Evolutionary conservation across 2,329 filamentous ascomycete species (phyloP).

Genomic region (Periconia macrospinosa): DNA sequence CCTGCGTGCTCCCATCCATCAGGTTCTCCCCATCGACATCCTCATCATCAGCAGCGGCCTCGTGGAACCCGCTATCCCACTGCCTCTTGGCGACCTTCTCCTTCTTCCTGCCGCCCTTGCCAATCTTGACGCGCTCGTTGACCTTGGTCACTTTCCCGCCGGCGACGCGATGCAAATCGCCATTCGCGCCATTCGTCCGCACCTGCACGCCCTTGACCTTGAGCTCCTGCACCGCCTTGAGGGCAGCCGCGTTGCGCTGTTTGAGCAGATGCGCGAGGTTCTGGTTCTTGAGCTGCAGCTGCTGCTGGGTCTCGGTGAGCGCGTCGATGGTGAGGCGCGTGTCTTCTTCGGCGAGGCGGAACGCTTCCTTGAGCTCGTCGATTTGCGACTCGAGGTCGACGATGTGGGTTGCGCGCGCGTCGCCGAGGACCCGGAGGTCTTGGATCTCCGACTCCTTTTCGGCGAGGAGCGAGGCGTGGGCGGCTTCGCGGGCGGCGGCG

Average conservation of each 20-base stretch:
- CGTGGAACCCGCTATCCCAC: constrained; percentile 38
- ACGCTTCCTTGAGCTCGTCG: constrained; percentile 35
- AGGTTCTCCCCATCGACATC: constrained; percentile 20
- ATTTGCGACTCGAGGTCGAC: constrained; percentile 32
- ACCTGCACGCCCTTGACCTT: constrained; percentile 36
- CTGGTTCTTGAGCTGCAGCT: constrained; percentile 35
- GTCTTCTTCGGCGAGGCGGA: constrained; percentile 30
- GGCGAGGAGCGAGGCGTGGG: constrained; percentile 27
- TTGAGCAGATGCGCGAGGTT: constrained; percentile 27
- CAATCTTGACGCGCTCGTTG: constrained; percentile 34
- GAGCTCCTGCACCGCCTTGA: constrained; percentile 36
- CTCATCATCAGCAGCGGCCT: constrained; percentile 24
- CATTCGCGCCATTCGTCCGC: constrained; percentile 20
- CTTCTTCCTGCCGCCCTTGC: constrained; percentile 29
- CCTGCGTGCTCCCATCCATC: constrained; percentile 8
- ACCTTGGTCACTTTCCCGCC: constrained; percentile 34
- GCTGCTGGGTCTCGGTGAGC: constrained; percentile 28
- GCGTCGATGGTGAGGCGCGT: constrained; percentile 34
- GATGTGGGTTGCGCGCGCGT: constrained; percentile 36
- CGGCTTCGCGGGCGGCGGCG: constrained; percentile 20
- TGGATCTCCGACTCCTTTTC: constrained; percentile 35
- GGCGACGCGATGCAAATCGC: constrained; percentile 28
- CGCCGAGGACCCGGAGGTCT: constrained; percentile 37
- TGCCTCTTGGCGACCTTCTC: constrained; percentile 29
- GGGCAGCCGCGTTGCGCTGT: constrained; percentile 29